These are phyloP conservation scores for Cercospora zeina DNA, from an alignment of 2,329 filamentous ascomycete genomes.

Conservation along the genomic window DNA sequence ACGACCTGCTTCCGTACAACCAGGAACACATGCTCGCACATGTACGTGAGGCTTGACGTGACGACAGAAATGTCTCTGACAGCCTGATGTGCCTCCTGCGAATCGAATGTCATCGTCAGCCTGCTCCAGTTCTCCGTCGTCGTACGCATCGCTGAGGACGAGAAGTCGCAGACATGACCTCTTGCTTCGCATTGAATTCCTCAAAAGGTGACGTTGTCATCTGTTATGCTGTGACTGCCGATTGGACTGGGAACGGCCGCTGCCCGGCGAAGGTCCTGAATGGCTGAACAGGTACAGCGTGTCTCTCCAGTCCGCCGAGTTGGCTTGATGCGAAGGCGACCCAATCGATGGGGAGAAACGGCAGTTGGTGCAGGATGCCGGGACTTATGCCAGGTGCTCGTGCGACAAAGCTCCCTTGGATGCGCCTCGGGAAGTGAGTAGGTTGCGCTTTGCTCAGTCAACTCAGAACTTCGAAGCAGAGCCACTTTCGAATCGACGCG, in stretches of 20 bases:
- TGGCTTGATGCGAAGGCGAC: not conserved
- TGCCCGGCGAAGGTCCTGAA: not conserved
- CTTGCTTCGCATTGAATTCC: not conserved
- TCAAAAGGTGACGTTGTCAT: not conserved
- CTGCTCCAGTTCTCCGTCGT: not conserved
- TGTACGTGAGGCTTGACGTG: not conserved
- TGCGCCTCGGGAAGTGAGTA: not conserved
- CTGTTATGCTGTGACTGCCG: not conserved
- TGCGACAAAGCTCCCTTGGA: not conserved
- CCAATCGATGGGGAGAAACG: not conserved
- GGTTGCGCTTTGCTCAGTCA: not conserved
- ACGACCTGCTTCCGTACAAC: not conserved
- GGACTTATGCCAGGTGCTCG: not conserved
- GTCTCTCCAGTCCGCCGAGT: not conserved
- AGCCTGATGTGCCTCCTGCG: not conserved
- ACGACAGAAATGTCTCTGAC: not conserved
- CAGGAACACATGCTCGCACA: slow-evolving; percentile 4
- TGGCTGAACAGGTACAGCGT: not conserved
- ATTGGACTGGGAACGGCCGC: not conserved
- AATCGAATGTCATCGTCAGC: not conserved
- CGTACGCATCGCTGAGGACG: not conserved
- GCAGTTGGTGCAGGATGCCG: not conserved
- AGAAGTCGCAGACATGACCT: not conserved
- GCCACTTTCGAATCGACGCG: not conserved
- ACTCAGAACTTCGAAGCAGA: not conserved